Base-by-base conservation (phyloP, 129 eudicot species). In the Artemisia argyi region DNA sequence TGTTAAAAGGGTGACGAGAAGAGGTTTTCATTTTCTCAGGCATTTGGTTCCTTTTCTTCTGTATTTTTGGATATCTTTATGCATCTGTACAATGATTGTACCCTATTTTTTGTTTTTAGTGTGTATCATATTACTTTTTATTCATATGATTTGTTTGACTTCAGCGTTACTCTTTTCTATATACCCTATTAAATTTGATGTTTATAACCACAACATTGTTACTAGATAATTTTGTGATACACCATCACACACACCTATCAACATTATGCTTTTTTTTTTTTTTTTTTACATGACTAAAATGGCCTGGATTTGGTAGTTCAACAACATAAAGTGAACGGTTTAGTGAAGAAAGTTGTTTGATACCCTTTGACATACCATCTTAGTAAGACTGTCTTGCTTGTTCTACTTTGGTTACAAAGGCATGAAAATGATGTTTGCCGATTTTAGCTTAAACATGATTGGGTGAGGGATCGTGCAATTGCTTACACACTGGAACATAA, bases 391-490 rank as follows among this genome's bases (percentile, higher is more conserved):
- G 46, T 39, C 10, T 39, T 39, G 7, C 46, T 39, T 39, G 46
- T 39, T 39, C 10, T 39, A 39, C 9, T 6, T 7, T 0, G 8
- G 46, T 39, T 39, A 39, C 9, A 39, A 39, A 39, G 46, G 7
- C 46, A 91, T 85, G 66, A 69, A 79, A 16, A 91, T 88, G 91
- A 95, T 39, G 46, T 96, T 11, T 86, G 66, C 82, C 92, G 3
- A 81, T 88, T 46, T 88, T 88, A 65, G 92, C 97, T 19, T 19
- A 96, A 91, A 48, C 97, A 85, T 70, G 96, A 85, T 72, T 80
- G 88, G 90, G 84, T 88, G 97, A 91, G 96, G 73, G 97, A 88
- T 64, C 81, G 92, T n/a, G 97, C 96, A 28, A 91, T 91, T 61
- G 97, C 97, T 65, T 91, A 91, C 83, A 77, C 97, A 0, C 88